Conservation (phyloP, 371 early-diverging fungal species). For the Rhizomucor miehei region DNA sequence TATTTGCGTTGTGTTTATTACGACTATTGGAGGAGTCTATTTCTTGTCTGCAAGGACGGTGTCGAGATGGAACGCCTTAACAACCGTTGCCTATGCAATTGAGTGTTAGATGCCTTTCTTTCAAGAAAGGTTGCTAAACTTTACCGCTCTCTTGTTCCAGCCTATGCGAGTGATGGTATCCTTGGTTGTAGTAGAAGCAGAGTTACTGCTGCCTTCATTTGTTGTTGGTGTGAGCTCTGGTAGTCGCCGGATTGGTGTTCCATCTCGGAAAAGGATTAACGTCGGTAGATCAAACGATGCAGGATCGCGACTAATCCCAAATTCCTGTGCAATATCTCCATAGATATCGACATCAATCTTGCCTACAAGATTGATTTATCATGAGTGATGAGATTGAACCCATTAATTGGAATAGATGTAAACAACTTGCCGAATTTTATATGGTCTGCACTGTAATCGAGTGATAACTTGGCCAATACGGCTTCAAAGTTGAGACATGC, state of each 20-base stretch:
- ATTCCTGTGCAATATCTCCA: constrained; percentile 40
- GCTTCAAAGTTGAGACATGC: constrained; percentile 52
- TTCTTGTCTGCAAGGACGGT: constrained; percentile 25
- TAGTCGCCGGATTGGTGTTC: constrained; percentile 34
- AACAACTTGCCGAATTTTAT: constrained; percentile 35
- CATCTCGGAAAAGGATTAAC: constrained; percentile 40
- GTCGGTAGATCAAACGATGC: constrained; percentile 52
- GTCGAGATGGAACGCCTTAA: constrained; percentile 38
- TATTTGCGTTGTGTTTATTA: background rate
- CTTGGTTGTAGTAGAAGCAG: constrained; percentile 28
- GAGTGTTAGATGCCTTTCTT: background rate
- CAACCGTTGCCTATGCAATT: constrained; percentile 32
- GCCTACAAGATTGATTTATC: constrained; percentile 15
- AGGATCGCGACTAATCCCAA: constrained; percentile 43
- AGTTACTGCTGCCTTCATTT: constrained; percentile 1
- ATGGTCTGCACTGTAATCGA: constrained; percentile 33
- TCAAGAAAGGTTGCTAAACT: background rate
- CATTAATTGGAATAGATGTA: background rate
- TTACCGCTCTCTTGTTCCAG: constrained; percentile 48
- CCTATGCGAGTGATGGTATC: constrained; percentile 48
- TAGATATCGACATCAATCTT: constrained; percentile 46
- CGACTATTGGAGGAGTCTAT: no score
- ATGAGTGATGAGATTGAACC: background rate
- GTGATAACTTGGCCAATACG: constrained; percentile 42
- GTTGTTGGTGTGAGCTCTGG: constrained; percentile 34